Evolutionary conservation across 345 rosid genomes (phyloP), one percentile per base, ranked within the genome.

Genomic region (Gossypium rotundifolium): DNA sequence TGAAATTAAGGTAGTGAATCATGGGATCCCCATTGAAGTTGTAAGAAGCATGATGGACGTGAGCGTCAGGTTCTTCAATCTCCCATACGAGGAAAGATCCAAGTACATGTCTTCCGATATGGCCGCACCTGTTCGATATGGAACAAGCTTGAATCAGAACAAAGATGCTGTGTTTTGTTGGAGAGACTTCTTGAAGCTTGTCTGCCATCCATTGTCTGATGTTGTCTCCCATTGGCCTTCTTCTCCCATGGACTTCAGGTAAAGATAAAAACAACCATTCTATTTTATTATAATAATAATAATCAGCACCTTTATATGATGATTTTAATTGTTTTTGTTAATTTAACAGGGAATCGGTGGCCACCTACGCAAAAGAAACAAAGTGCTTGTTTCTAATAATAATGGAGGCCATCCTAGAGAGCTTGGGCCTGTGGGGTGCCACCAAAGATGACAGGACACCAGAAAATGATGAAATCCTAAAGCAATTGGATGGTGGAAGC

Each of bases 161-260:
- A 89, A 89, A 68, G 98, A 94, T 78, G 76, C 77, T 23, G 96
- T 94, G 51, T 94, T 90, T 62, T 89, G 88, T 70, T 94, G 98
- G 98, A 88, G 96, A 81, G 98, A 94, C 74, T 91, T 94, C 86
- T 78, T 94, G 80, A 94, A 94, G 80, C 84, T 94, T n/a, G 82
- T 63, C 67, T 91, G 91, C 61, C 77, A 90, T 49, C 98, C 98
- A 59, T 65, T 81, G 3, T 61, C 85, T 2, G 90, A 92, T 6
- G 80, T 76, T 55, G 87, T 89, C 75, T 87, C 86, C 75, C 84
- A 82, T 52, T 94, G 97, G 93, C 98, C 98, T 79, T 88, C 98
- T 71, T 86, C 94, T 66, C 98, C 98, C 16, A 2, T 75, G 0
- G 96, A 92, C 65, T 84, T 87, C 77, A 88, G 96, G 98, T 94